phyloP scores from a whole-genome alignment of 176 grass and related monocot genomes.

The Hsuehochloa calcarea region DNA sequence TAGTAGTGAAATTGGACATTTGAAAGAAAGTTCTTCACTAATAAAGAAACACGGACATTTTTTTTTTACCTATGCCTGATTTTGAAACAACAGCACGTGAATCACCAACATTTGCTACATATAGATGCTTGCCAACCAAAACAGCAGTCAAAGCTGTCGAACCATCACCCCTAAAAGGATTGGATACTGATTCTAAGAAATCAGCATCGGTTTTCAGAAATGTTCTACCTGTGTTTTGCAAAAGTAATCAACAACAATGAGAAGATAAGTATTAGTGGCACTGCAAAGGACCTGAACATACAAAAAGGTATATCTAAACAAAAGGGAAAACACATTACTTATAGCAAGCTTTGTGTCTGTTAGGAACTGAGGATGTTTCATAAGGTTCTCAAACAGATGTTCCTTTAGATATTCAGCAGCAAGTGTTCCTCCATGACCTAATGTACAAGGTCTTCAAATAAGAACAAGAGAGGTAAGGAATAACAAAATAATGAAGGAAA shows the following conservation, averaged over 20 bases:
- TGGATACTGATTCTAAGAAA: conserved; percentile 57
- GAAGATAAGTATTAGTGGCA: conserved; percentile 12
- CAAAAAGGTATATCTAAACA: conserved; percentile 17
- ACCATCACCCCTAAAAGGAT: conserved; percentile 76
- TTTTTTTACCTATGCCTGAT: conserved; percentile 74
- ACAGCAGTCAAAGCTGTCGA: conserved; percentile 78
- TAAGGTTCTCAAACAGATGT: conserved; percentile 75
- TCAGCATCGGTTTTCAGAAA: conserved; percentile 71
- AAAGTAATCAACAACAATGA: conserved; percentile 19
- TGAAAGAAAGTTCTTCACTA: background rate
- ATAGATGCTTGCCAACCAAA: conserved; percentile 59
- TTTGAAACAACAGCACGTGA: conserved; percentile 74
- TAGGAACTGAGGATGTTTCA: conserved; percentile 72
- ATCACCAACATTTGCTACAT: conserved; percentile 94
- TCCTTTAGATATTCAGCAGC: conserved; percentile 87
- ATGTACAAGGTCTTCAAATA: conserved; percentile 24
- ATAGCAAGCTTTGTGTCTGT: conserved; percentile 74
- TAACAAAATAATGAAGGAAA: conserved; percentile 4
- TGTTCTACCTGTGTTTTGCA: conserved; percentile 48
- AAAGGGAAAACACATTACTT: conserved; percentile 43
- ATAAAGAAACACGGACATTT: too few relatives aligned
- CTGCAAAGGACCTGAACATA: conserved; percentile 20
- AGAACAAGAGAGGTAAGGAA: conserved; percentile 7
- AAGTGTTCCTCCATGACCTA: conserved; percentile 74
- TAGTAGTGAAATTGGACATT: background rate